A percentile compares a stretch with the other conserved stretches of the same genome.
These are phyloP conservation scores for Metschnikowia borealis DNA, from an alignment of 805 yeast genomes.

Conservation along the genomic window DNA sequence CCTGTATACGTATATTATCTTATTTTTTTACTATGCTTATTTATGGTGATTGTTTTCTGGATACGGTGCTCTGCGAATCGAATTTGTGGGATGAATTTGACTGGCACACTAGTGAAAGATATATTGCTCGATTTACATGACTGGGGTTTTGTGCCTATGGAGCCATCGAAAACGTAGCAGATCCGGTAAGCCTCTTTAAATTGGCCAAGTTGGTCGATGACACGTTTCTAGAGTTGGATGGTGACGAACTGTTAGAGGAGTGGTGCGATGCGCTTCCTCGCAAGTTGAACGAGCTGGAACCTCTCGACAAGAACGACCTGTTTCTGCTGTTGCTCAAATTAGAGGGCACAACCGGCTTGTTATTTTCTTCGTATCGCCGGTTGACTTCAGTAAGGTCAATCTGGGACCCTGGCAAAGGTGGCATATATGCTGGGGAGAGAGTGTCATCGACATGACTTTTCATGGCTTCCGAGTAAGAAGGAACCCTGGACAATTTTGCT, in stretches of 20 bases:
- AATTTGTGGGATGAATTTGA: too few relatives aligned
- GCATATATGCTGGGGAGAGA: slow-evolving; percentile 70
- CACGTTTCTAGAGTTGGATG: slow-evolving; percentile 75
- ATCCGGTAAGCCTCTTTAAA: slow-evolving; percentile 8
- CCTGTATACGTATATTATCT: too few relatives aligned
- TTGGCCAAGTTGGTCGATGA: slow-evolving; percentile 39
- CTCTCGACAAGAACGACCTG: slow-evolving; percentile 24
- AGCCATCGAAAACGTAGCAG: slow-evolving; percentile 16
- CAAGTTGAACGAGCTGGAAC: slow-evolving; percentile 24
- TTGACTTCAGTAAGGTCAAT: slow-evolving; percentile 31
- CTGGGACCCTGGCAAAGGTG: slow-evolving; percentile 43
- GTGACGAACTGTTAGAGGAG: slow-evolving; percentile 36
- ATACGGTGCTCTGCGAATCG: too few relatives aligned
- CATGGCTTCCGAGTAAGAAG: slow-evolving; percentile 80
- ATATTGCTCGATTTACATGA: too few relatives aligned
- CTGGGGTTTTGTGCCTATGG: not conserved
- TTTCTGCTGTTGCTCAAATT: slow-evolving; percentile 9
- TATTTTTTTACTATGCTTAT: too few relatives aligned
- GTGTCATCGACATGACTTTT: slow-evolving; percentile 47
- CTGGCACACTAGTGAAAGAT: too few relatives aligned
- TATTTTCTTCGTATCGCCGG: slow-evolving; percentile 25
- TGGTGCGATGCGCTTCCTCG: slow-evolving; percentile 18
- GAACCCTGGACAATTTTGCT: slow-evolving; percentile 53
- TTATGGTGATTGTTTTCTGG: too few relatives aligned
- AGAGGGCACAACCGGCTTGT: not conserved